Base-by-base conservation (phyloP, 495 filamentous ascomycete species). In the Astrothelium macrocarpum region DNA sequence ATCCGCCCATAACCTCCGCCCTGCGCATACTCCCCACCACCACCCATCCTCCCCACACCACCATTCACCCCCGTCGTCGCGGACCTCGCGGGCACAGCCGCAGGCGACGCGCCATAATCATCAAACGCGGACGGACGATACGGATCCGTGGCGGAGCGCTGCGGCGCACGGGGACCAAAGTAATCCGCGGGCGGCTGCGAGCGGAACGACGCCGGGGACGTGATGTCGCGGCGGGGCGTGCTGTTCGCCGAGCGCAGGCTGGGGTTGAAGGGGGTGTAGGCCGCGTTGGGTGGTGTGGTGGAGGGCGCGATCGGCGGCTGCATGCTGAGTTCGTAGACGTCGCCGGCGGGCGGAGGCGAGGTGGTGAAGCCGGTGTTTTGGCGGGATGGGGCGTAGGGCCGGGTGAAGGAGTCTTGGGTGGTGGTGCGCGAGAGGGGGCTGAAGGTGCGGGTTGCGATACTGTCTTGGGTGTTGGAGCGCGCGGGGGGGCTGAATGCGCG, bases 321-420 rank as follows among this genome's bases (percentile, higher is more conserved):
- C 12, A 56, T n/a, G 18, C 64, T 67, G 66, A 70, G 65, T 32
- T 70, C 68, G 64, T 70, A 70, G 60, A 59, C 59, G 20, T 60
- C 49, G 7, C 36, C 36, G 16, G 36, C 7, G 36, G 36, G 36
- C 36, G 36, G 16, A 7, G 7, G 36, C 36, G 36, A 39, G 7
- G 36, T 2, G 45, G 14, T 49, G 45, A 49, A 59, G 56, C 14
- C 25, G 56, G 32, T 59, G 26, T 36, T 59, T 20, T 31, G 56
- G n/a, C 28, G 28, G 56, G 26, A 5, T 10, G n/a, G 16, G 14
- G 11, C 28, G 25, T 59, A 59, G 12, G 56, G 60, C 14, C 20
- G 53, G 31, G 23, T 31, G 60, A 42, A 45, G 25, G n/a, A n/a
- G n/a, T n/a, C n/a, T n/a, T n/a, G n/a, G n/a, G n/a, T n/a, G n/a